Base-by-base conservation (phyloP, 1,139 yeast genomes). In the Geotrichum europaeum region DNA sequence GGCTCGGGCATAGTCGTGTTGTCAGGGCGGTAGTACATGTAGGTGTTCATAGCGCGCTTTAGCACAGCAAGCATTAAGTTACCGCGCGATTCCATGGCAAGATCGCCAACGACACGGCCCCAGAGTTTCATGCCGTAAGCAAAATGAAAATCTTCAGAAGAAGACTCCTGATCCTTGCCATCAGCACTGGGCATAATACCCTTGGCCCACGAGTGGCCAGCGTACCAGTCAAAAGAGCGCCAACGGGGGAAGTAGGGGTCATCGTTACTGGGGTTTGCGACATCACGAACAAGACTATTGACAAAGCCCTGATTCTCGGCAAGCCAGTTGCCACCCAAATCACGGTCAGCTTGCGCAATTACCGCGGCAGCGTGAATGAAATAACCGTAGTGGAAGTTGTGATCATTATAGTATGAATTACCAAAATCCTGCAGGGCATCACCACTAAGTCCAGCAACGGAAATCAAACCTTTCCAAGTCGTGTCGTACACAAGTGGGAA, bases 121-220 rank as follows among this genome's bases (percentile, higher is more conserved):
- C 91, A 87, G 64, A 86, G 75, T 69, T 85, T 85, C 83, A 87
- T 82, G 59, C 86, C 91, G 71, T 86, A 87, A 2, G 86, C 81
- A 68, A 85, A 85, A 71, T 87, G 87, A 53, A 68, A 70, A 70
- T 87, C 92, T 71, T 87, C 94, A 13, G 89, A 84, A 4, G 88
- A 79, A 1, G 90, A 84, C 71, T 87, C 94, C 73, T 87, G 86
- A 68, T 87, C 86, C 66, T 84, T 83, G 60, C 94, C 92, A 69
- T 87, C 92, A 25, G 84, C 86, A 64, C 84, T 77, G 43, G 79
- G 79, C 66, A 81, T 83, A 60, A 87, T 76, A 15, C 95, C 94
- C 64, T 82, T 82, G 3, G 94, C 92, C 89, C 91, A 87, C 4
- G 91, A 85, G 70, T 87, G 94, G 32, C 95, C 95, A 51, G 79